phyloP scores from a whole-genome alignment of 2,329 filamentous ascomycete species.

The Verticillium nubilum region DNA sequence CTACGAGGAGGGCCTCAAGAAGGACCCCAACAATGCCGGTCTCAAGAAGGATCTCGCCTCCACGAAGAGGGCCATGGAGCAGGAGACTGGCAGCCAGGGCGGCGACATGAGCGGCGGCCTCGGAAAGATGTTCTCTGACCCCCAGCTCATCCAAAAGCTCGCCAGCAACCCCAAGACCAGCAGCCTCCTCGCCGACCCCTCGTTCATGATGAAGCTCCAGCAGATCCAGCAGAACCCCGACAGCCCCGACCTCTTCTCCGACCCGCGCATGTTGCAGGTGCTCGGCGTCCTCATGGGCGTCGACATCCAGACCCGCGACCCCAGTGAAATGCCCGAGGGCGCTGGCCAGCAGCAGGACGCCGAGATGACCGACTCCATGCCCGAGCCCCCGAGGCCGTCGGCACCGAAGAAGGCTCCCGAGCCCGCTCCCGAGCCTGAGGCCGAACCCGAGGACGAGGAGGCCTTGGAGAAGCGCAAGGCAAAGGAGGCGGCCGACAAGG shows the following conservation, averaged over 20 bases:
- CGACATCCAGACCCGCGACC: constrained; percentile 62
- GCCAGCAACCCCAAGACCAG: constrained; percentile 93
- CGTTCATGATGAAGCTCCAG: constrained; percentile 89
- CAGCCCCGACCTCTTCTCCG: constrained; percentile 74
- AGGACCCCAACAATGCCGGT: constrained; percentile 86
- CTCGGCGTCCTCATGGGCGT: constrained; percentile 91
- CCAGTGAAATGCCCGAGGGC: constrained; percentile 27
- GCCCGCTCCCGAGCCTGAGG: constrained; percentile 54
- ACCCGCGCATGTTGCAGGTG: constrained; percentile 89
- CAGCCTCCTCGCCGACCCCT: constrained; percentile 68
- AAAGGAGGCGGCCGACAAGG: constrained; percentile 87
- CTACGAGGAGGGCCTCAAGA: constrained; percentile 90
- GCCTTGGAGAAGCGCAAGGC: constrained; percentile 78
- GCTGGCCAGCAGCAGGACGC: constrained; percentile 55
- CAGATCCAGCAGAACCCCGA: constrained; percentile 75
- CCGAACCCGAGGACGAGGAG: constrained; percentile 75
- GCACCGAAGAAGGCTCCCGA: constrained; percentile 53
- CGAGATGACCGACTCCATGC: constrained; percentile 65
- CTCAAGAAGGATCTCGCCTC: constrained; percentile 82
- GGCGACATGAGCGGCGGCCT: constrained; percentile 70
- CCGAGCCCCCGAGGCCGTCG: constrained; percentile 31
- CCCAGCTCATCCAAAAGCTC: constrained; percentile 83
- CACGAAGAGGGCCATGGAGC: constrained; percentile 83
- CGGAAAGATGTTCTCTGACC: constrained; percentile 93
- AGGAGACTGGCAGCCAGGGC: constrained; percentile 48